Evolutionary conservation across 805 yeast genomes (phyloP).

Genomic region (Candida methanosorbosa): DNA sequence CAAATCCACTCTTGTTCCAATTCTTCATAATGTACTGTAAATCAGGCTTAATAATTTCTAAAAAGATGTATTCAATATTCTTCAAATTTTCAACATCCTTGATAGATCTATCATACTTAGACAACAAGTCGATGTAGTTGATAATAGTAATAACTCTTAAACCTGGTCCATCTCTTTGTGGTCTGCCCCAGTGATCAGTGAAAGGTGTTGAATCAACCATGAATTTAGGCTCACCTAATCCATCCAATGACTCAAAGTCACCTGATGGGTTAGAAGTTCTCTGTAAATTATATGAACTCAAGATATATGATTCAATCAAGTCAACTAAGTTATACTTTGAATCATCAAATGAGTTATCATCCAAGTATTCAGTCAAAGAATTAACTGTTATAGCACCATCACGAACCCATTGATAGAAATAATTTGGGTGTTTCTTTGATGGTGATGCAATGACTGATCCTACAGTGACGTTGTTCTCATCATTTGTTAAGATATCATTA

Average conservation of each 20-base stretch:
- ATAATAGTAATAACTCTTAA: slow-evolving; percentile 60
- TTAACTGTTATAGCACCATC: slow-evolving; percentile 79
- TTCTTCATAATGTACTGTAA: slow-evolving; percentile 48
- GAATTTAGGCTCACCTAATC: slow-evolving; percentile 90
- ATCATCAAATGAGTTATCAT: slow-evolving; percentile 28
- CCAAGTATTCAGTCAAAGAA: slow-evolving; percentile 48
- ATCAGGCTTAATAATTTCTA: slow-evolving; percentile 57
- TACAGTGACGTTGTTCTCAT: slow-evolving; percentile 29
- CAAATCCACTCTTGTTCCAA: slow-evolving; percentile 70
- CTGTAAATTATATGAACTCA: slow-evolving; percentile 52
- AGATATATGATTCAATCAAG: slow-evolving; percentile 52
- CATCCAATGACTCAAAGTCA: slow-evolving; percentile 36
- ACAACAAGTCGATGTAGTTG: slow-evolving; percentile 41
- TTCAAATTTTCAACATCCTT: slow-evolving; percentile 20
- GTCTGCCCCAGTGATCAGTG: slow-evolving; percentile 78
- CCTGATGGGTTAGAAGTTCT: slow-evolving; percentile 67
- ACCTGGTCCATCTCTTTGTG: slow-evolving; percentile 94
- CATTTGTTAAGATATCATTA: slow-evolving; percentile 17
- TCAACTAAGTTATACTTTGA: slow-evolving; percentile 9
- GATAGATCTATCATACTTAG: slow-evolving; percentile 19
- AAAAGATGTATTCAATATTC: slow-evolving; percentile 31
- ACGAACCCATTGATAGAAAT: slow-evolving; percentile 85
- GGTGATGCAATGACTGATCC: slow-evolving; percentile 89
- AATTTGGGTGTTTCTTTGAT: slow-evolving; percentile 61
- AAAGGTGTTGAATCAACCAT: slow-evolving; percentile 57